Percentiles rank a stretch among this genome's conserved stretches.
phyloP scores from a whole-genome alignment of 305 asterid genomes.

The Fraxinus albicans region DNA sequence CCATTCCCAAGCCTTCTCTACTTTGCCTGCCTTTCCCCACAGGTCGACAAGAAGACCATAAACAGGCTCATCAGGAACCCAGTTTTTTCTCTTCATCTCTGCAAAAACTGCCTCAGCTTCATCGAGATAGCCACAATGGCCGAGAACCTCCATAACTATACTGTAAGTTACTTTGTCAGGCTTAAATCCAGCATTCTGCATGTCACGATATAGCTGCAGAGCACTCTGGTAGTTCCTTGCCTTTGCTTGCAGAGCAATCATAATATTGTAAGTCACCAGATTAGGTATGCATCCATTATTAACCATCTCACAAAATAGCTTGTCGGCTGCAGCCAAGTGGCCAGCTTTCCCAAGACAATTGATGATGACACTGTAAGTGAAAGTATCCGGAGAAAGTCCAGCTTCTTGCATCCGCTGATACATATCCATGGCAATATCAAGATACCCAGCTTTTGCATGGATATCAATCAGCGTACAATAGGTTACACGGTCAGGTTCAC shows the following conservation, averaged over 20 bases:
- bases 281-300: conserved; percentile 85
- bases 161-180: conserved; percentile 96
- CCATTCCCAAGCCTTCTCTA: conserved; percentile 91
- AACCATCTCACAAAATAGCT: conserved; percentile 84
- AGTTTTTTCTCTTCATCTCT: conserved; percentile 82
- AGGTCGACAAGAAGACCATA: conserved; percentile 90
- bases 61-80: conserved; percentile 98
- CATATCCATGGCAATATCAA: conserved; percentile 83
- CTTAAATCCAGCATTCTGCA: conserved; percentile 88
- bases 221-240: conserved; percentile 85
- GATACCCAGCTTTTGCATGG: conserved; percentile 94
- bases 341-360: conserved; percentile 97
- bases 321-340: conserved; percentile 76
- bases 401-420: conserved; percentile 85
- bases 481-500: conserved; percentile 93
- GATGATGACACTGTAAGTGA: conserved; percentile 90
- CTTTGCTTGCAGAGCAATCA: conserved; percentile 92
- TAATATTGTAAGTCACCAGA: conserved; percentile 82
- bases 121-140: conserved; percentile 90
- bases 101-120: conserved; percentile 87
- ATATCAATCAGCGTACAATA: conserved; percentile 93
- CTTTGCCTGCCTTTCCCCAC: conserved; percentile 92
- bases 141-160: conserved; percentile 95
- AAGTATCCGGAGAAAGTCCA: conserved; percentile 95
- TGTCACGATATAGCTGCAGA: conserved; percentile 76